These are phyloP conservation scores for Barbatosphaeria neglecta DNA, from an alignment of 495 filamentous ascomycete species.

Conservation along the genomic window DNA sequence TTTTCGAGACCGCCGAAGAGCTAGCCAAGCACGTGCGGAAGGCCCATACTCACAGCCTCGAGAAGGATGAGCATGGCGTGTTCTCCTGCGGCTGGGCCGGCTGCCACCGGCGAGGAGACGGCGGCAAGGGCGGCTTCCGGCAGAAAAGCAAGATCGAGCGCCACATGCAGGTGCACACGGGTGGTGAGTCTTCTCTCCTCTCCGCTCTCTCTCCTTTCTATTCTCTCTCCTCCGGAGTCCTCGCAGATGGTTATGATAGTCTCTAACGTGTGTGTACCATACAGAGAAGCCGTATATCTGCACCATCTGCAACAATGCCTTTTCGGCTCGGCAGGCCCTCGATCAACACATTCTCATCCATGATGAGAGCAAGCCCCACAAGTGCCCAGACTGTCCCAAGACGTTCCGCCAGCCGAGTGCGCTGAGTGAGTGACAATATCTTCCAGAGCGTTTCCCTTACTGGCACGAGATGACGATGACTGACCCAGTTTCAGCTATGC, in stretches of 20 bases:
- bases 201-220: no score
- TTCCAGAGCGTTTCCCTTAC: no score
- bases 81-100: slow-evolving; percentile 24
- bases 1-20: slow-evolving; percentile 14
- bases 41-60: slow-evolving; percentile 16
- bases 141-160: slow-evolving; percentile 50
- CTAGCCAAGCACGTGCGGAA: slow-evolving; percentile 17
- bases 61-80: slow-evolving; percentile 15
- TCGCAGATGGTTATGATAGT: no score
- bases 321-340: slow-evolving; percentile 48
- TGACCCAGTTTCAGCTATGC: slow-evolving; percentile 35
- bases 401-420: slow-evolving; percentile 44
- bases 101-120: slow-evolving; percentile 26
- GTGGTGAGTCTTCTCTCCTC: slow-evolving; percentile 33
- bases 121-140: slow-evolving; percentile 31
- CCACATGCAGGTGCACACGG: slow-evolving; percentile 52
- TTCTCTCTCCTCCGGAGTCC: no score
- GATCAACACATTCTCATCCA: slow-evolving; percentile 51
- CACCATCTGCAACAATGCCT: slow-evolving; percentile 38
- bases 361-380: slow-evolving; percentile 48
- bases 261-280: not conserved
- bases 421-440: slow-evolving; percentile 28
- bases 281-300: slow-evolving; percentile 49
- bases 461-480: slow-evolving; percentile 4
- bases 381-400: slow-evolving; percentile 42